Evolutionary conservation across 2,329 filamentous ascomycete genomes (phyloP), one percentile per base, ranked within the genome.

Genomic region (Fusarium sp.): DNA sequence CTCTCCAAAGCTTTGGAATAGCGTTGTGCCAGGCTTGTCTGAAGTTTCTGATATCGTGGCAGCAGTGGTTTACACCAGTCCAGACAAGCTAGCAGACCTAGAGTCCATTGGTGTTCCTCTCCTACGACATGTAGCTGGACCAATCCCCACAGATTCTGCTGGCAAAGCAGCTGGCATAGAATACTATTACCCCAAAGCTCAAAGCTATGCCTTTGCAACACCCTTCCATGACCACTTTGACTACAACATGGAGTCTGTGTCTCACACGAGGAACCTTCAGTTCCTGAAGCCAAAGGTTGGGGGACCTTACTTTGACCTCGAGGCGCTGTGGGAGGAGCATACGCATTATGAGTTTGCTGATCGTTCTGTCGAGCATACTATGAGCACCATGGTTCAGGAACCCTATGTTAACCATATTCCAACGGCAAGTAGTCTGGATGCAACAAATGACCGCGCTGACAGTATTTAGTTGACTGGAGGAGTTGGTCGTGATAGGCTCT

Each of bases 401-500:
- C 91, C 90, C 3, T 92, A 93, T 67, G 90, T 93, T 2, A 93
- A 93, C 70, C 89, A 93, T 71, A 80, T 92, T 6, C 88, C 90
- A 0, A 92, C 89, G 0, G 81, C 88, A 70, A 78, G 46, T 62
- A 13, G 2, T 1, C 11, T 7, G 19, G 12, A 9, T 3, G 0
- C 0, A 2, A 5, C 0, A 3, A 1, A 3, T 3, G 0, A 6
- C 7, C 1, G 1, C 6, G 3, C 24, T 50, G 6, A 44, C 19
- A 6, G 6, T 0, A 3, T 24, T 2, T 13, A 82, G 78, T 72
- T 87, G 65, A 88, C 87, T 0, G 91, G 91, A 3, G 91, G 91
- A 0, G 83, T 92, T 34, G 91, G 91, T 0, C 83, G 90, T 19
- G 77, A 78, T 2, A 76, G 76, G 2, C 77, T 93, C 10, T 86